Evolutionary conservation across 176 grass and related monocot genomes (phyloP), one percentile per base, ranked within the genome.

Genomic region (Leersia perrieri): DNA sequence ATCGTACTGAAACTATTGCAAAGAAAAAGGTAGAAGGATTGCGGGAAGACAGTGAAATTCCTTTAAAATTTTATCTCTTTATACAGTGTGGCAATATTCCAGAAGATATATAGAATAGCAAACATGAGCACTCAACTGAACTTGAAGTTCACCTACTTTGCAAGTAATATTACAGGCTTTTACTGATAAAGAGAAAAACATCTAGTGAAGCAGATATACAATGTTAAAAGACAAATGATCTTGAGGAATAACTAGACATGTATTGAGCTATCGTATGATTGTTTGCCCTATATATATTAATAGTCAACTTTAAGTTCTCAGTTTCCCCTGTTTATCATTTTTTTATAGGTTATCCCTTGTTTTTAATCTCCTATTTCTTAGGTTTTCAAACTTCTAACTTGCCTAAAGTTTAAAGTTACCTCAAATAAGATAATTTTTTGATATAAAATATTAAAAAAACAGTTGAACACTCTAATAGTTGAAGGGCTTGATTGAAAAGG

Each of bases 61-160:
- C n/a, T n/a, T n/a, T 36, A 39, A 30, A 75, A 45, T 15, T 58
- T 58, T n/a, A 0, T 69, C 9, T 75, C 29, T 77, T 82, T 14
- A 53, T 20, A 28, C 1, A 80, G 47, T 20, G 62, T 75, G 28
- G 23, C 14, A 83, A 65, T 45, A 16, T 26, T 20, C 77, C 14
- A 66, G 33, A 20, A 72, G 51, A 77, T 42, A 73, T 39, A 75
- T n/a, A 55, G 3, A 55, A 55, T 55, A n/a, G 20, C 51, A 77
- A 76, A 44, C 20, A 84, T 45, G 33, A 45, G 61, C 55, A 76
- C 66, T 41, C 2, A 75, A 76, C 9, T 33, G 6, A 60, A 76
- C 60, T 47, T 32, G 7, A 47, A 63, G 60, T 23, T 73, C 25
- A 55, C 33, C 1, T 40, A 29, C 4, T 25, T 55, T n/a, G 4